Base-by-base conservation (phyloP, 192 early-diverging fungal genomes). In the Chytriomyces sp. region DNA sequence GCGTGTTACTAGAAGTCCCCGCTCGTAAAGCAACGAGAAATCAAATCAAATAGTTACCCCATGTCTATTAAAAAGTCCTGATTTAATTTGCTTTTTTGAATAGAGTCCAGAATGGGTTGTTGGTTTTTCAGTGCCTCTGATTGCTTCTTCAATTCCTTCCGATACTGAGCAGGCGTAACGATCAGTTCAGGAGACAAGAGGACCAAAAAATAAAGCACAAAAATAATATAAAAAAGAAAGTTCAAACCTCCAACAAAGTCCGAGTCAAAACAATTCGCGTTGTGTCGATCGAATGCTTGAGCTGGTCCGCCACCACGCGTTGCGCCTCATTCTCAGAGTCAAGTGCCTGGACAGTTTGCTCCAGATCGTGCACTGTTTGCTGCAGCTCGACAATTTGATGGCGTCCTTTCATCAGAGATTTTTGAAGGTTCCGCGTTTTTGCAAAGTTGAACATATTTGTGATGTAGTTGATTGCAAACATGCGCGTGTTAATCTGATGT, bases 391-490 rank as follows among this genome's bases (percentile, higher is more conserved):
- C 43, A 49, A 85, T 79, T 64, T 85, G 81, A 47, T 20, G 24
- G 20, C 62, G 59, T 9, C 83, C 83, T 50, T 60, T 46, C n/a
- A 72, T 26, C 6, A 85, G 28, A 1, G 81, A 75, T 45, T 78
- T 79, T 47, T 81, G 73, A 53, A 85, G 62, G 7, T 67, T 62
- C 13, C 79, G 78, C 23, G 76, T 83, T 64, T 81, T 80, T 11
- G 83, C 81, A 28, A 81, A 83, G 60, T 85, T 85, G 76, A 79
- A 75, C 11, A 85, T 77, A 62, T 85, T 82, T 18, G 77, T 77
- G 35, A 85, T 48, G 65, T 85, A 85, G 68, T 78, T 85, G 59
- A 85, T 79, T 11, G 83, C 80, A 11, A 81, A 45, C 48, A 85
- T 70, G 26, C 82, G 80, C 5, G 83, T 69, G 45, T 80, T 74